Percentiles rank a stretch among this genome's conserved stretches.
Evolutionary conservation across 2,329 filamentous ascomycete genomes (phyloP).

Genomic region (Arthrobotrys iridis): DNA sequence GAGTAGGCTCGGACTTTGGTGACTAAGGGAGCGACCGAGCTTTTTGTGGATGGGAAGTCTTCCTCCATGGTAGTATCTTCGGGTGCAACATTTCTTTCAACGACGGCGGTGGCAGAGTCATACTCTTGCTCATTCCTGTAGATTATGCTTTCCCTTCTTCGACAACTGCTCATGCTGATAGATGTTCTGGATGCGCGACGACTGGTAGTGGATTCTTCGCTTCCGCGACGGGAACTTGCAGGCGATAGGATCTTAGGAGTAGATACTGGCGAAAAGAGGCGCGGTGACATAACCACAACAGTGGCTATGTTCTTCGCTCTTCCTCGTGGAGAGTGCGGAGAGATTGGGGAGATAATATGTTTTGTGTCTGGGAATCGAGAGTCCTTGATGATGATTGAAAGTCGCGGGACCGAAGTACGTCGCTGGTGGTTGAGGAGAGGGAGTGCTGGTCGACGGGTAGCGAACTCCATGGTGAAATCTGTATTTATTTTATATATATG

Average conservation of each 20-base stretch:
- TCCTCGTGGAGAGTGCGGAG: slow-evolving; percentile 36
- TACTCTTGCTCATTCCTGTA: slow-evolving; percentile 52
- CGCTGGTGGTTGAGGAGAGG: slow-evolving; percentile 48
- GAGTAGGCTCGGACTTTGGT: slow-evolving; percentile 51
- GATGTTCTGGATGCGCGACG: slow-evolving; percentile 44
- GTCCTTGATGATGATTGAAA: slow-evolving; percentile 54
- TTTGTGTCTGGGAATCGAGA: slow-evolving; percentile 49
- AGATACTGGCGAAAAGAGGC: slow-evolving; percentile 47
- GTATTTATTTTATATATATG: slow-evolving; percentile 25
- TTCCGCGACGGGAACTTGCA: slow-evolving; percentile 41
- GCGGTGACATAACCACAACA: slow-evolving; percentile 53
- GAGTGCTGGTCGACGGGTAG: slow-evolving; percentile 41
- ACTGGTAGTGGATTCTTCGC: slow-evolving; percentile 48
- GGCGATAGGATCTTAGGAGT: slow-evolving; percentile 49
- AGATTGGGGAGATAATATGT: slow-evolving; percentile 44
- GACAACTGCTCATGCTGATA: slow-evolving; percentile 25
- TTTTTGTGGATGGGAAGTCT: slow-evolving; percentile 50
- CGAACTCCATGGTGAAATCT: slow-evolving; percentile 36
- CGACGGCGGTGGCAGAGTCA: slow-evolving; percentile 45
- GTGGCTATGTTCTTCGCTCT: slow-evolving; percentile 37
- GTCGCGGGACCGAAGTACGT: slow-evolving; percentile 48
- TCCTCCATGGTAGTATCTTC: slow-evolving; percentile 46
- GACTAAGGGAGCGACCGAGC: slow-evolving; percentile 45
- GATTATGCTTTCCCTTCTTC: slow-evolving; percentile 52
- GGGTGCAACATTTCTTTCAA: slow-evolving; percentile 32